Evolutionary conservation across 306 rosid species (phyloP).

Genomic region (Medicago truncatula): DNA sequence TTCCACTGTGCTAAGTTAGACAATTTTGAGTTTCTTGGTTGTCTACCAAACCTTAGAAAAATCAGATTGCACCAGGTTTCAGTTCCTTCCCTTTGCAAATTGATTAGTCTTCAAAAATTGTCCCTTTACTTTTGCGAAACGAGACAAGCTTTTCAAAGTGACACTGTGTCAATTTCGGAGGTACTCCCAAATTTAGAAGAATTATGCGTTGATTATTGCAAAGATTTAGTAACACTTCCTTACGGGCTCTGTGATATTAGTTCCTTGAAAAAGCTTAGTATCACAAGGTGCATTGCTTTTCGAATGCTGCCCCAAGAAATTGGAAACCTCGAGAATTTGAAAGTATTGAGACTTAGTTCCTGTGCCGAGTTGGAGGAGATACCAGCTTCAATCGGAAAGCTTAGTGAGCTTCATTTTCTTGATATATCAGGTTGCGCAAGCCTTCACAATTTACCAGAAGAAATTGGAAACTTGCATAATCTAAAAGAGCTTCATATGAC

Average conservation of each 20-base stretch:
- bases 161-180: constrained; percentile 12
- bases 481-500: constrained; percentile 36
- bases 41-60: constrained; percentile 47
- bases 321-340: constrained; percentile 30
- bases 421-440: constrained; percentile 40
- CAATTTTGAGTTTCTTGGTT: constrained; percentile 45
- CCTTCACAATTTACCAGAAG: constrained; percentile 32
- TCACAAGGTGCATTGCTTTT: constrained; percentile 43
- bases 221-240: constrained; percentile 43
- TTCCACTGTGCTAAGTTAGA: constrained; percentile 34
- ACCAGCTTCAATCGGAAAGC: constrained; percentile 35
- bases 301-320: constrained; percentile 31
- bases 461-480: constrained; percentile 33
- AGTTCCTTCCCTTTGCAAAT: constrained; percentile 40
- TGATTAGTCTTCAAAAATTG: constrained; percentile 34
- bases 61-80: constrained; percentile 51
- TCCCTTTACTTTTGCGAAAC: constrained; percentile 44
- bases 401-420: constrained; percentile 27
- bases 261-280: constrained; percentile 32
- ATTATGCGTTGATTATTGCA: constrained; percentile 46
- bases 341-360: constrained; percentile 31
- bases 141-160: constrained; percentile 14
- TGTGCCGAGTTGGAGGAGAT: constrained; percentile 28
- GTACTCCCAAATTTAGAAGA: constrained; percentile 44
- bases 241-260: constrained; percentile 14